Evolutionary conservation across 768 basidiomycete genomes (phyloP), one percentile per base, ranked within the genome.

Genomic region (Xerocomellus amylosporus): DNA sequence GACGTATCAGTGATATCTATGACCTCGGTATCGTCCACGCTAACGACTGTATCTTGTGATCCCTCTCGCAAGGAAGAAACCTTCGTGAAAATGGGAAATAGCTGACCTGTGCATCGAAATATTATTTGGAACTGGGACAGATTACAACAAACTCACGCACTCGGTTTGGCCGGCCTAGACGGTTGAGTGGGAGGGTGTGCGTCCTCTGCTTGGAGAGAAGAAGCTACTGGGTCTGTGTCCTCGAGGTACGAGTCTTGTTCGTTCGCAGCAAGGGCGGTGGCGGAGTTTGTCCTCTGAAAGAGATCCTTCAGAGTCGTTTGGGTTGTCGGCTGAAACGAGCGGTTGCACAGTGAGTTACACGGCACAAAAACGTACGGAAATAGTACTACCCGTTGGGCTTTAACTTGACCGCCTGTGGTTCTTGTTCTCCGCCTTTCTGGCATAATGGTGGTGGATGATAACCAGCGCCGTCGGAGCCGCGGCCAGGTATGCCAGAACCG

Each of bases 291-390:
- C 51, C 36, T 64, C 58, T 51, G 64, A 51, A 70, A 65, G 56
- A 55, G 63, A 20, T 62, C 60, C 36, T 57, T 58, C 7, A 74
- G 60, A 19, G 69, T 71, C 46, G 60, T 65, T 39, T 74, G 71
- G 34, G 50, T 55, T 13, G 56, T 28, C 28, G 58, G 30, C 65
- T 63, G 45, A 28, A 41, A 53, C 30, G 34, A 40, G 24, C 2
- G 13, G 41, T 46, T 33, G 42, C 43, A 34, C 3, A 22, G 46
- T 60, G 39, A 68, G 62, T 30, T 30, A 14, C 45, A 46, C 13
- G 48, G 15, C 10, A 54, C 24, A 22, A 28, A 19, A 43, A 26
- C 2, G 1, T 36, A 12, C 24, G 12, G 41, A 49, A 53, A 43
- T 8, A 3, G n/a, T 58, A 72, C 71, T 58, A 72, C 71, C 60